phyloP scores from a whole-genome alignment of 345 rosid genomes.

The Trapa incisa region DNA sequence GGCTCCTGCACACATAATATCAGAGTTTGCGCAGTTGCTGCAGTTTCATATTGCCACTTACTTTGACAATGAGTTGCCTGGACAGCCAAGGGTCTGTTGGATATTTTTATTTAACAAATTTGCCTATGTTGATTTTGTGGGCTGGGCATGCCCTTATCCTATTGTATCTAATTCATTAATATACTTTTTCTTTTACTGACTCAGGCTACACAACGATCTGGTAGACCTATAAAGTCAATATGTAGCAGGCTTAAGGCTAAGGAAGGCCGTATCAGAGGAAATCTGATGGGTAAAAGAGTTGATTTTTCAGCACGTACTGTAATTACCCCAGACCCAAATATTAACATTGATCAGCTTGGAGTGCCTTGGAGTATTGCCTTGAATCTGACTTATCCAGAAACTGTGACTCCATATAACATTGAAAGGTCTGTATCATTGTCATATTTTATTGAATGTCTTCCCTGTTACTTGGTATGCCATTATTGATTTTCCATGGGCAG shows the following conservation, averaged over 20 bases:
- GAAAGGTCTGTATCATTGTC: slow-evolving; percentile 40
- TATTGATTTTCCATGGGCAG: slow-evolving; percentile 18
- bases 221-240: slow-evolving; percentile 92
- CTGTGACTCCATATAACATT: slow-evolving; percentile 93
- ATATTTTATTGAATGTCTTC: background rate
- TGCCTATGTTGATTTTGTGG: background rate
- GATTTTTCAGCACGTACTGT: slow-evolving; percentile 97
- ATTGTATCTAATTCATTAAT: background rate
- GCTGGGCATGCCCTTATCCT: background rate
- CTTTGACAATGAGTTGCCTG: slow-evolving; percentile 96
- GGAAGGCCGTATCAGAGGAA: slow-evolving; percentile 94
- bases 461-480: background rate
- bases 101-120: background rate
- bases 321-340: slow-evolving; percentile 95
- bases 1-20: slow-evolving; percentile 92
- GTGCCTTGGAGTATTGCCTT: slow-evolving; percentile 98
- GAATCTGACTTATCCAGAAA: slow-evolving; percentile 90
- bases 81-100: slow-evolving; percentile 82
- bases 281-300: slow-evolving; percentile 96
- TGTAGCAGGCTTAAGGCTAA: slow-evolving; percentile 97
- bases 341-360: slow-evolving; percentile 86
- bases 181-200: slow-evolving; percentile 8
- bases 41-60: slow-evolving; percentile 94
- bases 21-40: slow-evolving; percentile 86
- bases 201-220: slow-evolving; percentile 94